Conservation (phyloP, 2,329 filamentous ascomycete genomes). For the Ascochyta fabae region DNA sequence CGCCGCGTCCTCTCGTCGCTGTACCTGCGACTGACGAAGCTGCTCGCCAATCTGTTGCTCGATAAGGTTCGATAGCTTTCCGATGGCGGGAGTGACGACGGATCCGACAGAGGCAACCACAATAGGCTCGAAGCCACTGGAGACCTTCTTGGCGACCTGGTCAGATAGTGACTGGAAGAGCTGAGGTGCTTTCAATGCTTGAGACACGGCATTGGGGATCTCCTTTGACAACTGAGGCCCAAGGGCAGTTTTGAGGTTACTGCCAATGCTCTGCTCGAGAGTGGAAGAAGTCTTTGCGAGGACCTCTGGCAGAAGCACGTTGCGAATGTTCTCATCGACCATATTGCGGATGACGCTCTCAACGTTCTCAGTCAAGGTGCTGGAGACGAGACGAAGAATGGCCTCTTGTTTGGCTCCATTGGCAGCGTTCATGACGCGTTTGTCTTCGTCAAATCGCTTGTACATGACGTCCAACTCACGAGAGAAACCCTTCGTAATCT, state of each 20-base stretch:
- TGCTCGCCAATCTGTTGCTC: constrained; percentile 65
- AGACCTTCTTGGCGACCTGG: constrained; percentile 70
- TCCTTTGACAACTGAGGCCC: constrained; percentile 73
- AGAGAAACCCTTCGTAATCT: constrained; percentile 54
- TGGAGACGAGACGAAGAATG: constrained; percentile 71
- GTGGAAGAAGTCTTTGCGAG: constrained; percentile 70
- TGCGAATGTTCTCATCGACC: constrained; percentile 76
- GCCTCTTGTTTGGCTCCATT: constrained; percentile 72
- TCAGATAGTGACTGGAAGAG: constrained; percentile 76
- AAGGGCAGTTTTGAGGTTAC: constrained; percentile 70
- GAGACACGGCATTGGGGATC: constrained; percentile 71
- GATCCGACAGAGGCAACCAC: constrained; percentile 59
- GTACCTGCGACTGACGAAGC: constrained; percentile 58
- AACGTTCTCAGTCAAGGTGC: constrained; percentile 72
- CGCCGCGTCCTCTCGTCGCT: constrained; percentile 60
- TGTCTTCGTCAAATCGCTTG: constrained; percentile 72
- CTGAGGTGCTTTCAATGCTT: constrained; percentile 75
- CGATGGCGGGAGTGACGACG: constrained; percentile 69
- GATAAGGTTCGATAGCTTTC: constrained; percentile 71
- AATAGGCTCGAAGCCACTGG: constrained; percentile 72
- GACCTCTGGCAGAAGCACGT: constrained; percentile 76
- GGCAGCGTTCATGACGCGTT: constrained; percentile 67
- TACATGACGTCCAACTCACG: constrained; percentile 64
- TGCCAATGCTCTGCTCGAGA: constrained; percentile 74
- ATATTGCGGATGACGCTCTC: constrained; percentile 79